Conservation (phyloP, 305 asterid species). For the Rubia tinctorum region DNA sequence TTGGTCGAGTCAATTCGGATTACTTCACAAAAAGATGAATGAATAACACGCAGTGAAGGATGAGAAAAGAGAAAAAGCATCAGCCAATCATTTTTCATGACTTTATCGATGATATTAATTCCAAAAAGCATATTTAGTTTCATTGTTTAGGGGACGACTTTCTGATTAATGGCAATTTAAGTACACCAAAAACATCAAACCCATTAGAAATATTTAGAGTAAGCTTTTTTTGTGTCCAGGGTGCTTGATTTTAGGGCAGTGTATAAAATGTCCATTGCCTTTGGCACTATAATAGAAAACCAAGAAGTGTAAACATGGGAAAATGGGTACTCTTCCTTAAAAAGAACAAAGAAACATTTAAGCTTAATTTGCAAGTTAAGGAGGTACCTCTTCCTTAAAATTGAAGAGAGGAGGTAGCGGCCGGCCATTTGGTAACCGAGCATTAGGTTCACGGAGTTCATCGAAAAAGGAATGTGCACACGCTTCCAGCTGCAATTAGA, state of each 20-base stretch:
- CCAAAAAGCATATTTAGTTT: background rate
- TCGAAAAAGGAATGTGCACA: slow-evolving; percentile 94
- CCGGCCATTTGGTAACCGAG: slow-evolving; percentile 81
- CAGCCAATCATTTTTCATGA: background rate
- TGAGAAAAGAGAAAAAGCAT: background rate
- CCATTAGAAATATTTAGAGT: background rate
- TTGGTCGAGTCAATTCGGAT: background rate
- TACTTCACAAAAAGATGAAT: background rate
- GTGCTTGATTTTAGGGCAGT: too few species aligned
- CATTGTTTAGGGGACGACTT: background rate
- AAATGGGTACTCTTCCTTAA: background rate
- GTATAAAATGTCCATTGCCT: too few species aligned
- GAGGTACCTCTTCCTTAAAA: slow-evolving; percentile 82
- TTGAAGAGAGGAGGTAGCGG: slow-evolving; percentile 85
- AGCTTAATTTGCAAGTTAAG: background rate
- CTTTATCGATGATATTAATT: background rate
- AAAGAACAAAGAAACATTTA: background rate
- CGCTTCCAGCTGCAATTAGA: slow-evolving; percentile 82
- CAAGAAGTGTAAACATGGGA: background rate
- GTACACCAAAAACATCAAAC: background rate
- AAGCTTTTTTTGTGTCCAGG: background rate
- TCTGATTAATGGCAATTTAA: background rate
- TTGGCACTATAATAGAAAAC: background rate
- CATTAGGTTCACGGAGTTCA: slow-evolving; percentile 90
- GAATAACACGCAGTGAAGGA: background rate